Base-by-base conservation (phyloP, 805 yeast species). In the Metschnikowia picachoensis region DNA sequence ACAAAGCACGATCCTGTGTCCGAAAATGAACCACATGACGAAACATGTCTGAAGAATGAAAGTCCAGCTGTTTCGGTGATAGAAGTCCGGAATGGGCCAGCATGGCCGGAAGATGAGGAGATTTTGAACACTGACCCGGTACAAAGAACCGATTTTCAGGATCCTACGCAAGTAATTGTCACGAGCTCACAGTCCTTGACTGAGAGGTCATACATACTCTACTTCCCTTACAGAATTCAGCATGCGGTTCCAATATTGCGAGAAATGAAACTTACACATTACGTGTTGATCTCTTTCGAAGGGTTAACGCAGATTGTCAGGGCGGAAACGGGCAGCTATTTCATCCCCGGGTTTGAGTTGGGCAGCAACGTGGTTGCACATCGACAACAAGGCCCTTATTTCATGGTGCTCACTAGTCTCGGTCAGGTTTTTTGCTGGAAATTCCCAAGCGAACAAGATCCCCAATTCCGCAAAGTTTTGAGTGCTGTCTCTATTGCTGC, bases 201-300 rank as follows among this genome's bases (percentile, higher is more conserved):
- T 3, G 25, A 20, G 25, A 20, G 25, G 25, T 4, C 25, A 46
- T 63, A 62, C 33, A 70, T 72, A 3, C 59, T 73, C 32, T 70
- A 73, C 39, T 75, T 72, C 35, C 71, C 82, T 3, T 78, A 66
- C 37, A 72, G 70, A 43, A 75, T 76, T 31, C 75, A 78, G 32
- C 76, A 80, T 39, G 76, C 73, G n/a, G 46, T 66, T 2, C 75
- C 76, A 2, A 47, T 72, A 5, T 48, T 66, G 6, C 44, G 74
- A 25, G 64, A 61, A 32, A 59, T 63, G 3, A 55, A 56, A 20
- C 66, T 70, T 9, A 54, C 58, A 13, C 80, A 68, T 55, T 77
- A 83, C 70, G 76, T 76, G 10, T 59, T 81, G 17, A 72, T 83
- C 0, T 80, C 87, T 0, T 82, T 82, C 39, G 68, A 74, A 29